A percentile compares a stretch with the other conserved stretches of the same genome.
These are phyloP conservation scores for Sporisorium iseilematis-ciliati DNA, from an alignment of 1,284 basidiomycete species.

Conservation along the genomic window DNA sequence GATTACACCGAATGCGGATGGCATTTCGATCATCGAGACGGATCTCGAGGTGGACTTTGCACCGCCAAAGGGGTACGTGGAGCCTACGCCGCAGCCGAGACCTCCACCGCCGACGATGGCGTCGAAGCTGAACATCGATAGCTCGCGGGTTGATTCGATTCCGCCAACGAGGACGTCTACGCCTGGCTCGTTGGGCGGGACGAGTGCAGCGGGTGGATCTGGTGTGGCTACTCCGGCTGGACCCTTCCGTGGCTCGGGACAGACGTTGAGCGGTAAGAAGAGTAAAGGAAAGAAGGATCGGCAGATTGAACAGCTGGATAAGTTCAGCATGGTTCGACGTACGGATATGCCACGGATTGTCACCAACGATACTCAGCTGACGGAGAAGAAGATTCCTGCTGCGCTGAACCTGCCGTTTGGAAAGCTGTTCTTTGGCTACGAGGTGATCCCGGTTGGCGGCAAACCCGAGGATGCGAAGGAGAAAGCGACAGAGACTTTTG, in stretches of 20 bases:
- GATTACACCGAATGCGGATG: conserved; percentile 79
- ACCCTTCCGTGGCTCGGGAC: conserved; percentile 63
- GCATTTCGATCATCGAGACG: conserved; percentile 91
- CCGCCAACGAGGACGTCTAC: conserved; percentile 69
- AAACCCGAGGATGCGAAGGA: conserved; percentile 33
- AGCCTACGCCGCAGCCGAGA: conserved; percentile 84
- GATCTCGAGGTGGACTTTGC: conserved; percentile 86
- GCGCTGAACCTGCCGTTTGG: conserved; percentile 91
- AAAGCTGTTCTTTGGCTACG: conserved; percentile 68
- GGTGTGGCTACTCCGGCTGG: conserved; percentile 34
- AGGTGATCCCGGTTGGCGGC: conserved; percentile 60
- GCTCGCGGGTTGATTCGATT: conserved; percentile 57
- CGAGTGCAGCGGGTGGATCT: conserved; percentile 35
- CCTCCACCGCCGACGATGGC: conserved; percentile 92
- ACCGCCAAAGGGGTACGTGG: conserved; percentile 78
- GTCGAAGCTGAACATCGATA: conserved; percentile 92
- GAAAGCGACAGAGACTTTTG: conserved; percentile 26
- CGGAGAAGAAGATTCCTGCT: conserved; percentile 84
- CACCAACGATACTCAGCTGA: conserved; percentile 81
- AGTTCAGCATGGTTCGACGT: conserved; percentile 61
- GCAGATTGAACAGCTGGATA: conserved; percentile 64
- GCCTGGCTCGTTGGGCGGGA: conserved; percentile 52
- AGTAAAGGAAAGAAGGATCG: conserved; percentile 66
- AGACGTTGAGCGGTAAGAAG: conserved; percentile 68
- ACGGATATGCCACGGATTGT: conserved; percentile 80